A percentile compares a stretch with the other conserved stretches of the same genome.
Evolutionary conservation across 1,284 basidiomycete genomes (phyloP).

Genomic region (Termitomyces sp.): DNA sequence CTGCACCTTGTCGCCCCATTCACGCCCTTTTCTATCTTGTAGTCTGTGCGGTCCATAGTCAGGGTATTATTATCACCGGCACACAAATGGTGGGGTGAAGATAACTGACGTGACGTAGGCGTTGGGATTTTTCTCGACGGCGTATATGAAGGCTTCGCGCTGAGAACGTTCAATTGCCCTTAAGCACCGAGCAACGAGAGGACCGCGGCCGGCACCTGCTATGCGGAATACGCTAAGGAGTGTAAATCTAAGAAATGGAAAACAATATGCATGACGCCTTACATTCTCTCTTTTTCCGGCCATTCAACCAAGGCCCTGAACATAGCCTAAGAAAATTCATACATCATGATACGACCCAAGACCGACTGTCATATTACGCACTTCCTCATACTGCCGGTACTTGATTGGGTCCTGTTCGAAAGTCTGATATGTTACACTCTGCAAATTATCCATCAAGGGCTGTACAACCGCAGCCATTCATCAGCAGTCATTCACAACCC

Average conservation of each 20-base stretch:
- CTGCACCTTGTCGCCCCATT: conserved; percentile 83
- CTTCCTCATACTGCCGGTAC: conserved; percentile 94
- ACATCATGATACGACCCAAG: conserved; percentile 5
- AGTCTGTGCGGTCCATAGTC: conserved; percentile 44
- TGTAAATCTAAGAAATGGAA: not conserved
- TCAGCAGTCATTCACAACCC: not conserved
- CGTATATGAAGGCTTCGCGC: conserved; percentile 71
- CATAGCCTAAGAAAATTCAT: conserved; percentile 54
- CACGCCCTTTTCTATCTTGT: conserved; percentile 71
- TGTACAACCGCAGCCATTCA: conserved; percentile 28
- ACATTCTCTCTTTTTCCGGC: conserved; percentile 57
- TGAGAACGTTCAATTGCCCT: conserved; percentile 72
- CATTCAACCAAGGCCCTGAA: conserved; percentile 77
- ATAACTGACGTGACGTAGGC: conserved; percentile 82
- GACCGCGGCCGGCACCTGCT: conserved; percentile 93
- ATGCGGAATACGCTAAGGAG: conserved; percentile 73
- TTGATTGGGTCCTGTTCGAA: conserved; percentile 98
- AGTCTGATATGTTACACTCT: conserved; percentile 92
- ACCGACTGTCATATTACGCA: conserved; percentile 22
- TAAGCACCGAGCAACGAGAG: conserved; percentile 85
- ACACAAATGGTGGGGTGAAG: not conserved
- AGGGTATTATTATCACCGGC: not conserved
- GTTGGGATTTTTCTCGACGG: conserved; percentile 94
- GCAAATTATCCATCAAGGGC: conserved; percentile 96
- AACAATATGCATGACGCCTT: conserved; percentile 19